Conservation (phyloP, 371 early-diverging fungal genomes). For the Saksenaea oblongispora region DNA sequence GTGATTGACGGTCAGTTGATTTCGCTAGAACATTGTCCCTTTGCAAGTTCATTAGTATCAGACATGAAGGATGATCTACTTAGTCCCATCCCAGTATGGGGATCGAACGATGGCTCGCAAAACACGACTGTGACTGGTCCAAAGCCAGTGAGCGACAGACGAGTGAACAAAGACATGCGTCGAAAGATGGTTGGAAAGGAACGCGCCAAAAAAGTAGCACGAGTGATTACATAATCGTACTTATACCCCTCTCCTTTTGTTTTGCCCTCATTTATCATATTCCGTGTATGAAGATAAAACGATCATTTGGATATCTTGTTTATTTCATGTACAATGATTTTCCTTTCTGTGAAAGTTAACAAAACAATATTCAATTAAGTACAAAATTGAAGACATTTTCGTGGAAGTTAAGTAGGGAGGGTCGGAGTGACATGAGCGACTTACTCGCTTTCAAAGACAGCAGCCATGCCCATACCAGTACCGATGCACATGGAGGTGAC, state of each 20-base stretch:
- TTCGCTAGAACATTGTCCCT: slow-evolving; percentile 27
- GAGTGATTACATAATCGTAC: slow-evolving; percentile 13
- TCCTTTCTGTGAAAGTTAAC: neutral
- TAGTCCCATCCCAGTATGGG: neutral
- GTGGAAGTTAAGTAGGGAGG: neutral
- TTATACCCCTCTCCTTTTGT: neutral
- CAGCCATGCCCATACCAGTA: slow-evolving; percentile 96
- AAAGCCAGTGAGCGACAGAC: slow-evolving; percentile 4
- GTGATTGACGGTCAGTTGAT: slow-evolving; percentile 34
- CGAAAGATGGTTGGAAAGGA: slow-evolving; percentile 20
- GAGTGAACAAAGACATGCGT: slow-evolving; percentile 18
- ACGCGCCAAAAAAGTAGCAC: slow-evolving; percentile 16
- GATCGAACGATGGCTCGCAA: neutral
- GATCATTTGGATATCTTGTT: neutral
- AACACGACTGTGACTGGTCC: neutral
- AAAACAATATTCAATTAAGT: neutral
- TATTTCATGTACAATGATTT: neutral
- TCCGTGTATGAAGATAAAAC: neutral
- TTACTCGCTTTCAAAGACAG: slow-evolving; percentile 88
- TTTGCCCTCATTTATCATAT: neutral
- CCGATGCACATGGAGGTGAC: slow-evolving; percentile 96
- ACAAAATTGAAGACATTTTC: neutral
- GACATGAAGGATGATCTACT: slow-evolving; percentile 17
- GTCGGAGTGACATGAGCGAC: neutral
- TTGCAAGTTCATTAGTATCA: slow-evolving; percentile 17